Percentiles rank a stretch among this genome's conserved stretches.
Evolutionary conservation across 2,329 filamentous ascomycete genomes (phyloP).

Genomic region (Aureobasidium sp.): DNA sequence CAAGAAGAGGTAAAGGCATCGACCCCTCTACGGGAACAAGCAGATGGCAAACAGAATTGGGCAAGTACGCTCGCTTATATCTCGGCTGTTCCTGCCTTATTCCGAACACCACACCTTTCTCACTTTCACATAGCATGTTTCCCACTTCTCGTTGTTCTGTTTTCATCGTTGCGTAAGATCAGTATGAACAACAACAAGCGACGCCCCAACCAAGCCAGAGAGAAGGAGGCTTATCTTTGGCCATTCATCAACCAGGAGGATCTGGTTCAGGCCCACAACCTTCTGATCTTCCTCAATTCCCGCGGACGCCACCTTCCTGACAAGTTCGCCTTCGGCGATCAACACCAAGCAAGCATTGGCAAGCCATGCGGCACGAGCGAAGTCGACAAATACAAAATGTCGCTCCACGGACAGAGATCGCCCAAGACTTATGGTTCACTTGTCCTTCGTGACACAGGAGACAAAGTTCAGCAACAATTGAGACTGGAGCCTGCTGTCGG

Average conservation of each 20-base stretch:
- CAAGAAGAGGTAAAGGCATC: neutral
- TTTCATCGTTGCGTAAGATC: constrained; percentile 16
- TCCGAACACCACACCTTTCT: neutral
- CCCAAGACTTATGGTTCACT: constrained; percentile 21
- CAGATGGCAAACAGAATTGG: neutral
- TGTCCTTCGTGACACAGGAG: constrained; percentile 36
- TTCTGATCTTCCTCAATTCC: constrained; percentile 46
- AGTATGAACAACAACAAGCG: constrained; percentile 16
- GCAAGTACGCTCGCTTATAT: neutral
- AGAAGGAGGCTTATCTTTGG: constrained; percentile 36
- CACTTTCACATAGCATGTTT: neutral
- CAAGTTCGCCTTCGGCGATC: constrained; percentile 35
- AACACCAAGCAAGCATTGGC: constrained; percentile 29
- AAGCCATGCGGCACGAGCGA: neutral
- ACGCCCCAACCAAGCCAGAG: constrained; percentile 13
- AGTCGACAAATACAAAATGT: constrained; percentile 19
- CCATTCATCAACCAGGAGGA: constrained; percentile 53
- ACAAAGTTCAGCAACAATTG: neutral
- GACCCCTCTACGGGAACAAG: neutral
- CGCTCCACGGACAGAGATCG: constrained; percentile 20
- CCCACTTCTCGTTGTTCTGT: neutral
- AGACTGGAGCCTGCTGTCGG: constrained; percentile 7
- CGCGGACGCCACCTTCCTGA: constrained; percentile 40
- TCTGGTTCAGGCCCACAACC: constrained; percentile 33
- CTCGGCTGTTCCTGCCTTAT: neutral